Conservation (phyloP, 441 rosid genomes). For the Euphorbia corollata region DNA sequence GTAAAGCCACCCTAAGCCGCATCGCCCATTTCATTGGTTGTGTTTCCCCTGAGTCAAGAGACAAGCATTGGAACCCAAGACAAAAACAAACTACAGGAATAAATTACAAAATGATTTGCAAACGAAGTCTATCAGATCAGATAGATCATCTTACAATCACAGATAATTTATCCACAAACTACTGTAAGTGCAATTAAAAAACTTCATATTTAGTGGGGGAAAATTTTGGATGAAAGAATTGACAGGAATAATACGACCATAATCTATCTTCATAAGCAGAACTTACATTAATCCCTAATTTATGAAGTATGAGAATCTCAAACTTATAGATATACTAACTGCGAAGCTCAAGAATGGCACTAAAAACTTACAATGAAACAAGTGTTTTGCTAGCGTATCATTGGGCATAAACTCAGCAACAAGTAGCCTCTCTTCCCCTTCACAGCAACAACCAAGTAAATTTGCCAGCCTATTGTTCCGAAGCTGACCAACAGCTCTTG, state of each 20-base stretch:
- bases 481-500: constrained; percentile 69
- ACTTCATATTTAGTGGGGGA: not conserved
- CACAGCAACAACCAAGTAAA: constrained; percentile 87
- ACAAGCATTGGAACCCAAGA: not conserved
- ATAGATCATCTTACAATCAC: not conserved
- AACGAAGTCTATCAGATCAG: not conserved
- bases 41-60: constrained; percentile 62
- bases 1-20: constrained; percentile 83
- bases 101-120: not conserved
- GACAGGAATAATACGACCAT: not conserved
- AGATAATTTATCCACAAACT: not conserved
- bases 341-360: constrained; percentile 1
- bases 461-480: constrained; percentile 68
- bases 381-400: constrained; percentile 75
- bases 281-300: not conserved
- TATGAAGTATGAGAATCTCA: not conserved
- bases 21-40: constrained; percentile 92
- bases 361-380: constrained; percentile 68
- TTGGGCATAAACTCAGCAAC: constrained; percentile 88
- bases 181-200: not conserved
- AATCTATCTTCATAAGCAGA: not conserved
- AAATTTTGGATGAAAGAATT: not conserved
- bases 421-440: constrained; percentile 88
- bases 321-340: not conserved
- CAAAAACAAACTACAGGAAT: not conserved